Evolutionary conservation across 768 basidiomycete species (phyloP).

Genomic region (Tricholoma saponaceum): DNA sequence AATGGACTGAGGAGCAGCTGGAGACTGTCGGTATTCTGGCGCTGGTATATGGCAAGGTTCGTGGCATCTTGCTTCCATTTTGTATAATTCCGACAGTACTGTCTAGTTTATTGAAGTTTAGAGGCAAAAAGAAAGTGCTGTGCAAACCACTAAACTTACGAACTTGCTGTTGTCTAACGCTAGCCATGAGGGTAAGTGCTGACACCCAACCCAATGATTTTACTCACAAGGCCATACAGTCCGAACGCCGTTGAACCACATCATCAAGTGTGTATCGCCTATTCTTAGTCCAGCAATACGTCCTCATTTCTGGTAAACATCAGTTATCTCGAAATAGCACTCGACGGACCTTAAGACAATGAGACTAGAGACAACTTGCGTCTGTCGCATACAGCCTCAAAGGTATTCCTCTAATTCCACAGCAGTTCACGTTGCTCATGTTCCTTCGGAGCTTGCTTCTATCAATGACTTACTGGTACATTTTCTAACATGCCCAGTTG

Average conservation of each 20-base stretch:
- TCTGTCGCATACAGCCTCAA: constrained; percentile 72
- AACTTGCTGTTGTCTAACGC: constrained; percentile 76
- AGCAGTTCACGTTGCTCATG: background rate
- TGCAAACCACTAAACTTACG: constrained; percentile 69
- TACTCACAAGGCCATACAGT: constrained; percentile 31
- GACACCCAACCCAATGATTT: background rate
- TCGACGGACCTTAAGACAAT: constrained; percentile 66
- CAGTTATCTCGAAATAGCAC: constrained; percentile 76
- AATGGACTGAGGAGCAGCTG: constrained; percentile 80
- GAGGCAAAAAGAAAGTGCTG: constrained; percentile 74
- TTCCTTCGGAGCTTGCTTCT: constrained; percentile 57
- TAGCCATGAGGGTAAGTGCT: constrained; percentile 64
- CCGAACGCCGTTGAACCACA: constrained; percentile 75
- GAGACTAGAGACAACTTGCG: constrained; percentile 75
- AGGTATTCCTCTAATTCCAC: constrained; percentile 30
- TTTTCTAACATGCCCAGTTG: background rate
- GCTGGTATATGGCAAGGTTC: constrained; percentile 71
- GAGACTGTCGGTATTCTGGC: constrained; percentile 80
- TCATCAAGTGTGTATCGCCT: constrained; percentile 62
- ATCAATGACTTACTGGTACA: constrained; percentile 75
- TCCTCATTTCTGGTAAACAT: background rate
- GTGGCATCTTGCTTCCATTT: background rate
- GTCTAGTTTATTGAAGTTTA: constrained; percentile 83
- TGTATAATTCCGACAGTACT: background rate
- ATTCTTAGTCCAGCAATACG: background rate